Base-by-base conservation (phyloP, 2,329 filamentous ascomycete species). In the Colletotrichum karsti region DNA sequence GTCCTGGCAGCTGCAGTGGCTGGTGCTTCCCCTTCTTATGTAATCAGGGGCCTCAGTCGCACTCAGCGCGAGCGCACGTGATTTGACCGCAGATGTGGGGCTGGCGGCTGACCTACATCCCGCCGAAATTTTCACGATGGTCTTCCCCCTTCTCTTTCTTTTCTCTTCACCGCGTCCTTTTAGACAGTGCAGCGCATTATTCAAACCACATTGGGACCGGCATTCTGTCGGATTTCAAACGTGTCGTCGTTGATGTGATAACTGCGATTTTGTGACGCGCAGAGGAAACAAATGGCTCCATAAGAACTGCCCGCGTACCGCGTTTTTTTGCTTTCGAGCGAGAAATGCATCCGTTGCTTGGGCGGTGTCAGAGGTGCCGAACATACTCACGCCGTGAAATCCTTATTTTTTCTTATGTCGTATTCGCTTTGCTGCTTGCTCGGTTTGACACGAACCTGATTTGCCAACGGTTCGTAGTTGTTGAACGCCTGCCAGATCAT, bases 161-260 rank as follows among this genome's bases (percentile, higher is more conserved):
- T 80, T 79, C 26, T 59, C 64, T 44, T 39, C 84, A 89, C 92
- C 91, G 91, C 92, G 88, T 87, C 91, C 90, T 87, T n/a, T 85
- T 84, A 95, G 93, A 95, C 93, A 95, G 93, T 95, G 89, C 92
- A 92, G 88, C 86, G 86, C 91, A 91, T 90, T 86, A 87, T 84
- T 80, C 81, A 83, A 79, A 80, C 82, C 84, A 84, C 84, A 80
- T 84, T 80, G 79, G 84, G 82, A 63, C 80, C 84, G 85, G 83
- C 92, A 87, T 95, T 93, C 89, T 94, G 92, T 85, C 83, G 83
- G 85, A 76, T 35, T 72, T 78, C 81, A 81, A 81, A 75, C 79
- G 85, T 85, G 83, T 82, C 72, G 77, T 80, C 79, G 74, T 91
- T 90, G 87, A 85, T 90, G 85, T 81, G 79, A 77, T 51, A 50